phyloP scores from a whole-genome alignment of 169 alveolate genomes.

The Cryptosporidium viatorum region DNA sequence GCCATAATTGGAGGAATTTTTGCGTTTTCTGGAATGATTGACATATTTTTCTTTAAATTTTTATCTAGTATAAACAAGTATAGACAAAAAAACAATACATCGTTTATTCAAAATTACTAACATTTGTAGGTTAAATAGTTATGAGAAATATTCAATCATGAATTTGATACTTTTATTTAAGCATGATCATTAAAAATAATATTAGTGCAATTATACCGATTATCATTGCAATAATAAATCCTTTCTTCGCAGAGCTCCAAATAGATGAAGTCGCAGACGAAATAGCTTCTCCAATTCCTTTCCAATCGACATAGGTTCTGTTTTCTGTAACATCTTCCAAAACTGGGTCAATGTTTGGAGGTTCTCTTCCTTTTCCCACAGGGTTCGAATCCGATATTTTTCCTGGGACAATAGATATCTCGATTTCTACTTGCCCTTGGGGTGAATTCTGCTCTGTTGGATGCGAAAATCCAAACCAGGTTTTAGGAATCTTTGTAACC shows the following conservation, averaged over 20 bases:
- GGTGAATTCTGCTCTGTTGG: constrained; percentile 82
- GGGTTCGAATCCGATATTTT: constrained; percentile 87
- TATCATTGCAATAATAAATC: constrained; percentile 54
- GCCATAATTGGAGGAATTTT: constrained; percentile 74
- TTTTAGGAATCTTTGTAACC: constrained; percentile 36
- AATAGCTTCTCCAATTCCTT: constrained; percentile 86
- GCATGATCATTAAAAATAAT: constrained; percentile 53
- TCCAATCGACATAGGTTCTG: constrained; percentile 91
- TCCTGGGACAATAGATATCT: constrained; percentile 85
- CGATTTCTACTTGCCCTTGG: constrained; percentile 89
- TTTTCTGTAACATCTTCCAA: constrained; percentile 88
- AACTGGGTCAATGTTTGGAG: constrained; percentile 90
- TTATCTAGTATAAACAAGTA: constrained; percentile 1
- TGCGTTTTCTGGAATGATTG: constrained; percentile 75
- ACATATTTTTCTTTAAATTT: constrained; percentile 47
- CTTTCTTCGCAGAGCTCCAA: constrained; percentile 67
- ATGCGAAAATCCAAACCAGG: constrained; percentile 79
- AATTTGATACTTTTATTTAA: constrained; percentile 7
- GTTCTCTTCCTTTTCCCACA: constrained; percentile 92
- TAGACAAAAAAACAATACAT: constrained; percentile 3
- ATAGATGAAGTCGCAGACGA: constrained; percentile 85
- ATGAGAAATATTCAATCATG: not conserved
- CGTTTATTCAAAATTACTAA: constrained; percentile 37
- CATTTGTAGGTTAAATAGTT: not conserved
- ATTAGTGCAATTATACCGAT: constrained; percentile 66